Base-by-base conservation (phyloP, 2,329 filamentous ascomycete genomes). In the Phoma herbarum region DNA sequence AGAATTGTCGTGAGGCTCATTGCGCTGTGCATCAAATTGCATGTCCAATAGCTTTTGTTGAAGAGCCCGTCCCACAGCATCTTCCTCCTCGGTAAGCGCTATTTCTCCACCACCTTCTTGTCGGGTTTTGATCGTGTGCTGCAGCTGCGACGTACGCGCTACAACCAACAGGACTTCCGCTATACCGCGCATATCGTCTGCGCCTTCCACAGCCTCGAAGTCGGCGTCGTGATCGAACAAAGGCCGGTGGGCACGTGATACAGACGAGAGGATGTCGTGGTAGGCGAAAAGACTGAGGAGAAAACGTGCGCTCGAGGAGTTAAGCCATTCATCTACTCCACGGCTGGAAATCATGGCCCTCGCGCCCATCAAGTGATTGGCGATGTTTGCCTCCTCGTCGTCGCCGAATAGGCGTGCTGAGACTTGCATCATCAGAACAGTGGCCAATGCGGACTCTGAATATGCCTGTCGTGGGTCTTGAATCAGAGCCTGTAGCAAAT, bases 341-440 rank as follows among this genome's bases (percentile, higher is more conserved):
- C 65, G 62, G 41, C 62, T 48, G 2, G 64, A 43, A n/a, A 75
- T 65, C 65, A 75, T 73, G n/a, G 71, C 72, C 52, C 69, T 70
- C 2, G 72, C 70, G 8, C 72, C 72, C 22, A 64, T 62, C 18
- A 75, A 41, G 44, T 75, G 72, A 48, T 75, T 75, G 22, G 63
- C 70, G n/a, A 70, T 60, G 28, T 57, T 63, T 0, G 52, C 59
- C 53, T 73, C 71, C 14, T 66, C 63, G 25, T 72, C 72, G 25
- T 68, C 68, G 3, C 67, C 66, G 23, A 73, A 71, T 2, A 74
- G 46, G 4, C 71, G 69, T 31, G 66, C 64, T 5, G 70, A 75
- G 20, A 75, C 63, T 33, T 75, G 72, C 72, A 75, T 75, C 71
- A 74, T 75, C 51, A 75, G 52, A 9, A 74, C 69, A 10, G 72